Conservation (phyloP, 2,329 filamentous ascomycete genomes). For the Akanthomyces lecanii region DNA sequence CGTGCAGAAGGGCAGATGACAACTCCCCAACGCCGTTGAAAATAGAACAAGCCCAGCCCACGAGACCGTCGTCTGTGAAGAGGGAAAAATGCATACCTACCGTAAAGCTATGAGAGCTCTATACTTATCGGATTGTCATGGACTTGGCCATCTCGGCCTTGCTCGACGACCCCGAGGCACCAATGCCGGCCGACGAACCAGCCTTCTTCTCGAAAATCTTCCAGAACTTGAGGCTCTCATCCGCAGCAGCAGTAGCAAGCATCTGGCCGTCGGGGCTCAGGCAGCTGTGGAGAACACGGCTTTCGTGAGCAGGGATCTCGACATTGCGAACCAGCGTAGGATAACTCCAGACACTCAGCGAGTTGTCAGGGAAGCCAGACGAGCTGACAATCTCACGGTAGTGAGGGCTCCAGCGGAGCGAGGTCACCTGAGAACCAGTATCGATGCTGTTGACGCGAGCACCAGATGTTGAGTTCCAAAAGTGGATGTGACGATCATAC, state of each 20-base stretch:
- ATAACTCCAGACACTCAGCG: slow-evolving; percentile 98
- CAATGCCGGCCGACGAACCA: slow-evolving; percentile 61
- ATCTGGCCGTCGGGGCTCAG: slow-evolving; percentile 97
- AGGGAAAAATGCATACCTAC: slow-evolving; percentile 45
- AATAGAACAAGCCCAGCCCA: slow-evolving; percentile 36
- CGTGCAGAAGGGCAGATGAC: slow-evolving; percentile 38
- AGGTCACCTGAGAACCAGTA: slow-evolving; percentile 95
- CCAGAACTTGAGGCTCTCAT: slow-evolving; percentile 99
- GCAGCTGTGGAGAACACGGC: slow-evolving; percentile 91
- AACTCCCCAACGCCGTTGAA: slow-evolving; percentile 49
- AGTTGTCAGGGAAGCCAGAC: slow-evolving; percentile 98
- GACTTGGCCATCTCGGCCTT: slow-evolving; percentile 89
- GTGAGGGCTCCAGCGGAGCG: slow-evolving; percentile 90
- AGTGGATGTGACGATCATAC: slow-evolving; percentile 97
- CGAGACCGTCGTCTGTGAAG: slow-evolving; percentile 34
- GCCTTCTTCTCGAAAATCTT: slow-evolving; percentile 99
- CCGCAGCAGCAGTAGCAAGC: slow-evolving; percentile 90
- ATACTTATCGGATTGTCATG: slow-evolving; percentile 79
- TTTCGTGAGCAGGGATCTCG: slow-evolving; percentile 97
- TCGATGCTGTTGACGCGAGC: slow-evolving; percentile 99
- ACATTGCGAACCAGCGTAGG: slow-evolving; percentile 94
- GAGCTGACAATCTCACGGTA: slow-evolving; percentile 98
- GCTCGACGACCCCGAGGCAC: slow-evolving; percentile 62
- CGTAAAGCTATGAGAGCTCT: slow-evolving; percentile 27
- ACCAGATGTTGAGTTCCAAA: slow-evolving; percentile 99